Base-by-base conservation (phyloP, 306 rosid genomes). In the Vicia sativa region DNA sequence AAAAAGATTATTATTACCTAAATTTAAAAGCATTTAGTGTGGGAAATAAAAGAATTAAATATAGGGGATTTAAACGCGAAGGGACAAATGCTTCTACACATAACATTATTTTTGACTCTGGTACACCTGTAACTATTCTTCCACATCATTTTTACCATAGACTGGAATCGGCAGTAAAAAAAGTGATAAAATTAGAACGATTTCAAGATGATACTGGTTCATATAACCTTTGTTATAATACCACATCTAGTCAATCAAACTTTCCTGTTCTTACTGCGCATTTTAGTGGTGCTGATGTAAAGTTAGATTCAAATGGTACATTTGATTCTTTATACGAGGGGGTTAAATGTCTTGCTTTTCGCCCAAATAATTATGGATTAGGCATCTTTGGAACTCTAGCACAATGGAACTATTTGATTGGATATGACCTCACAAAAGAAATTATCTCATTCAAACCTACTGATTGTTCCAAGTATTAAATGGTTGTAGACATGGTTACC, bases 311-410 rank as follows among this genome's bases (percentile, higher is more conserved):
- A 3, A 37, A 37, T 7, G 10, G 10, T 11, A 7, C 42, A 8
- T 37, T 37, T 37, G 11, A 23, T n/a, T n/a, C n/a, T n/a, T n/a
- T n/a, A n/a, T n/a, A n/a, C n/a, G n/a, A n/a, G 1, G n/a, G n/a
- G n/a, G 54, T 76, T 0, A 29, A 61, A 4, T 90, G 96, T 55
- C 82, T 90, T 0, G 83, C 88, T 11, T 83, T 90, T 18, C 26
- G 26, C 26, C 26, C 26, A 23, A 23, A 23, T 1, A 23, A 23
- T 23, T 23, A 23, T 23, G 26, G 7, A 0, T 4, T 10, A 3
- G 12, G 0, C 19, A 80, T 89, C 11, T 83, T 70, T 15, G 91
- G 91, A 0, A 89, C 81, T 46, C 0, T 89, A 26, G 74, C 84
- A 0, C 93, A 89, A 43, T 21, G n/a, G 42, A 78, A 78, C 38